phyloP scores from a whole-genome alignment of 2,329 filamentous ascomycete species.

The Fusarium nygamai region DNA sequence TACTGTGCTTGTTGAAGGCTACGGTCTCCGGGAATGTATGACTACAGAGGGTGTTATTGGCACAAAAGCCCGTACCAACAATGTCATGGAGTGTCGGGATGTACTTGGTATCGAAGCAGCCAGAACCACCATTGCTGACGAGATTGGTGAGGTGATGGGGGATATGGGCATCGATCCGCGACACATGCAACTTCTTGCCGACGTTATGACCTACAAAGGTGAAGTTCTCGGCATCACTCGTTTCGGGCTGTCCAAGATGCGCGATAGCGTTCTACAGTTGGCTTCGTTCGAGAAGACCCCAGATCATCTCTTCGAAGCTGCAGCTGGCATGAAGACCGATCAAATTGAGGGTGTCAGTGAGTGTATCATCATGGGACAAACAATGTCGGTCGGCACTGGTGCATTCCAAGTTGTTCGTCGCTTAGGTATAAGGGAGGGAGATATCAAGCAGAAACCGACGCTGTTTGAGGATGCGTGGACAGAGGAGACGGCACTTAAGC shows the following conservation, averaged over 20 bases:
- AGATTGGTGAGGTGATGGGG: conserved; percentile 90
- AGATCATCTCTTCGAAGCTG: conserved; percentile 95
- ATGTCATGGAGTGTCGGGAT: conserved; percentile 86
- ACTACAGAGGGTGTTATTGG: conserved; percentile 91
- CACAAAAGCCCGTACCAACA: conserved; percentile 79
- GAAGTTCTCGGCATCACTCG: conserved; percentile 96
- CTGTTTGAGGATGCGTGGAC: conserved; percentile 77
- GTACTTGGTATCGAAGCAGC: conserved; percentile 96
- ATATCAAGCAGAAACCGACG: conserved; percentile 69
- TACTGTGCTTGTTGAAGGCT: conserved; percentile 90
- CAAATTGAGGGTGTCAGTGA: conserved; percentile 93
- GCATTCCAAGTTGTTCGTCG: conserved; percentile 88
- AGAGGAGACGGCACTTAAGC: conserved; percentile 38
- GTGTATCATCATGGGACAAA: conserved; percentile 98
- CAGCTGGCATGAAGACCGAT: conserved; percentile 90
- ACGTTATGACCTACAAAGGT: conserved; percentile 99
- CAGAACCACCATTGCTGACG: conserved; percentile 84
- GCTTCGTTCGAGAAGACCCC: conserved; percentile 98
- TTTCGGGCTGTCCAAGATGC: conserved; percentile 95
- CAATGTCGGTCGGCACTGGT: conserved; percentile 89
- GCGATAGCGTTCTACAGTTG: conserved; percentile 91
- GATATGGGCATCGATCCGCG: conserved; percentile 96
- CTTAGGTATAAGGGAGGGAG: conserved; percentile 71
- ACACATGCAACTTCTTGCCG: conserved; percentile 96
- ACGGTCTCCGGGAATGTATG: conserved; percentile 90